Conservation (phyloP, 2,329 filamentous ascomycete species). For the Eutypella sp. region DNA sequence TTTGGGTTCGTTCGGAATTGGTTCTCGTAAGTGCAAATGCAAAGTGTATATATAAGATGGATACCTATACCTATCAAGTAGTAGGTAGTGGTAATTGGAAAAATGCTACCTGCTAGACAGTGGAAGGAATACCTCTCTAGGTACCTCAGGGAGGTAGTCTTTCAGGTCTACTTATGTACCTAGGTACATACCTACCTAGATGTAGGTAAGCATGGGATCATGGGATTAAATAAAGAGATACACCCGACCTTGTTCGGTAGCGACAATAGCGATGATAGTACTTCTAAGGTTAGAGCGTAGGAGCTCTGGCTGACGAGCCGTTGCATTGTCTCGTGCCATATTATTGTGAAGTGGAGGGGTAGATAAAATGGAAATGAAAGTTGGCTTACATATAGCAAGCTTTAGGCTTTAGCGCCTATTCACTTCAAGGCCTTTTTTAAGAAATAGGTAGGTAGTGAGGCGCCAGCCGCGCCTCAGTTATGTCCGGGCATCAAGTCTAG, state of each 20-base stretch:
- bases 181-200: neutral
- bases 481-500: neutral
- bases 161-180: no score
- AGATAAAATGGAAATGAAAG: neutral
- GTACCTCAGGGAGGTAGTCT: no score
- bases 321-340: slow-evolving; percentile 3
- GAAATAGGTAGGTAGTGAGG: neutral
- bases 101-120: no score
- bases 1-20: no score
- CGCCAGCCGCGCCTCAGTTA: neutral
- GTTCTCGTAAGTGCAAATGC: no score
- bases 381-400: neutral
- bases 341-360: slow-evolving; percentile 1
- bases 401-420: neutral
- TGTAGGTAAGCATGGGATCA: neutral
- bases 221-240: no score
- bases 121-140: no score
- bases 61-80: no score
- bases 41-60: no score
- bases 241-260: no score
- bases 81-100: no score
- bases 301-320: slow-evolving; percentile 1
- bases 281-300: neutral
- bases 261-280: neutral
- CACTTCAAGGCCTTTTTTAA: neutral